Conservation (phyloP, 345 rosid genomes). For the Litchi chinensis region DNA sequence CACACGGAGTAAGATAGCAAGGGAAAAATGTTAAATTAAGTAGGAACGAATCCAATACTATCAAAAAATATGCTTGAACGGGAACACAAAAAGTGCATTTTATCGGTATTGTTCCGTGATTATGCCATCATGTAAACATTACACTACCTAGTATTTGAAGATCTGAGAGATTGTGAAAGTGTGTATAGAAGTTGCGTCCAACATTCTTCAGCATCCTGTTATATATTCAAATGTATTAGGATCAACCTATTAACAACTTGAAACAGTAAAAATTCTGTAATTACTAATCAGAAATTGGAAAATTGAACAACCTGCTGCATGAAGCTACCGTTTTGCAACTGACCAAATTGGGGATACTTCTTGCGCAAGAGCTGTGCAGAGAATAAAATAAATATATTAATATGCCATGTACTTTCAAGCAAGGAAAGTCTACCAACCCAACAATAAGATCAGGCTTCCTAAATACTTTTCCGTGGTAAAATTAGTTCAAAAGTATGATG, state of each 20-base stretch:
- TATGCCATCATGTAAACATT: slow-evolving; percentile 3
- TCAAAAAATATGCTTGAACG: not conserved
- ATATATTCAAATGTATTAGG: slow-evolving; percentile 16
- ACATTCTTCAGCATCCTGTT: slow-evolving; percentile 98
- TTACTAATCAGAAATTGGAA: not conserved
- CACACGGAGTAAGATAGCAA: not conserved
- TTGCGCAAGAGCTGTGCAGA: slow-evolving; percentile 74
- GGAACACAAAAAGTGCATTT: slow-evolving; percentile 2
- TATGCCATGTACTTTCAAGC: not conserved
- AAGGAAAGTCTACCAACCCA: slow-evolving; percentile 12
- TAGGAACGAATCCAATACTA: not conserved
- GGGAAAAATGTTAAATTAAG: not conserved
- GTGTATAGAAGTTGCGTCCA: slow-evolving; percentile 95
- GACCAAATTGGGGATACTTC: slow-evolving; percentile 94
- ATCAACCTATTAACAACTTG: slow-evolving; percentile 15
- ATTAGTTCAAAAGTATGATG: not conserved
- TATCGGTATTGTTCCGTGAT: slow-evolving; percentile 1
- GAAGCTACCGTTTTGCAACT: slow-evolving; percentile 84
- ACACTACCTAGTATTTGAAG: slow-evolving; percentile 57
- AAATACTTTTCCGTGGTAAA: not conserved
- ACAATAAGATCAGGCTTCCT: not conserved
- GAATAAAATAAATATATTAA: slow-evolving; percentile 1
- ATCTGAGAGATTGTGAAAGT: slow-evolving; percentile 82
- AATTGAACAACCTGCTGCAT: slow-evolving; percentile 82
- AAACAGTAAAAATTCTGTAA: slow-evolving; percentile 6